These are phyloP conservation scores for Barnettozyma hawaiiensis DNA, from an alignment of 1,139 yeast species.

Conservation along the genomic window DNA sequence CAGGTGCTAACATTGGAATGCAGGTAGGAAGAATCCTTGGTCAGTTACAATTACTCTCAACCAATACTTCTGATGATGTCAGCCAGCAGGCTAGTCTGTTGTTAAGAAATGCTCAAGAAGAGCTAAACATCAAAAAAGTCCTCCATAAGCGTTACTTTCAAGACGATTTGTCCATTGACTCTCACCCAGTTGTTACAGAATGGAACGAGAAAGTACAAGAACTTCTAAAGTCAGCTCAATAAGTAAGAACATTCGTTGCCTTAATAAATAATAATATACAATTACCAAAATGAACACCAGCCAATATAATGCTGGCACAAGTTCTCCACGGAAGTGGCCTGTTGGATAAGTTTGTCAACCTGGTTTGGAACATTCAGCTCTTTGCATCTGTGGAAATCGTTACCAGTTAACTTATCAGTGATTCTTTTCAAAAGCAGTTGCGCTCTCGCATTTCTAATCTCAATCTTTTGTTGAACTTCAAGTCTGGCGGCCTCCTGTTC, in stretches of 20 bases:
- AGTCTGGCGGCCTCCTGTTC: slow-evolving; percentile 68
- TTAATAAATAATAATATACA: background rate
- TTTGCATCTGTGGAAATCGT: slow-evolving; percentile 71
- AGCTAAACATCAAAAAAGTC: slow-evolving; percentile 47
- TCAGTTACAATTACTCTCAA: slow-evolving; percentile 26
- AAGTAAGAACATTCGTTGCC: background rate
- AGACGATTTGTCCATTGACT: slow-evolving; percentile 40
- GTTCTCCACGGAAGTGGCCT: slow-evolving; percentile 95
- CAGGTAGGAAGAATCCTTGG: slow-evolving; percentile 67
- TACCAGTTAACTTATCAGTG: slow-evolving; percentile 88
- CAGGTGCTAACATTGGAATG: slow-evolving; percentile 67
- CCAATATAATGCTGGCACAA: slow-evolving; percentile 96
- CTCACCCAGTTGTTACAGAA: slow-evolving; percentile 30
- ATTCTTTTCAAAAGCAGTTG: slow-evolving; percentile 85
- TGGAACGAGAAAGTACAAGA: slow-evolving; percentile 30
- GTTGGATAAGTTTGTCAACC: slow-evolving; percentile 89
- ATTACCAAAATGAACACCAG: slow-evolving; percentile 97
- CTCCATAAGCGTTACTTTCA: slow-evolving; percentile 44
- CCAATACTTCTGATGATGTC: slow-evolving; percentile 19
- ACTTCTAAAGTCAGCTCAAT: slow-evolving; percentile 4
- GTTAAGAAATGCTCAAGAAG: slow-evolving; percentile 39
- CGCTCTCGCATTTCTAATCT: slow-evolving; percentile 85
- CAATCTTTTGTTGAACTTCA: slow-evolving; percentile 72
- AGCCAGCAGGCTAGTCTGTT: slow-evolving; percentile 22
- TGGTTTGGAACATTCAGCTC: slow-evolving; percentile 83